phyloP scores from a whole-genome alignment of 306 rosid genomes.

The Trifolium repens region DNA sequence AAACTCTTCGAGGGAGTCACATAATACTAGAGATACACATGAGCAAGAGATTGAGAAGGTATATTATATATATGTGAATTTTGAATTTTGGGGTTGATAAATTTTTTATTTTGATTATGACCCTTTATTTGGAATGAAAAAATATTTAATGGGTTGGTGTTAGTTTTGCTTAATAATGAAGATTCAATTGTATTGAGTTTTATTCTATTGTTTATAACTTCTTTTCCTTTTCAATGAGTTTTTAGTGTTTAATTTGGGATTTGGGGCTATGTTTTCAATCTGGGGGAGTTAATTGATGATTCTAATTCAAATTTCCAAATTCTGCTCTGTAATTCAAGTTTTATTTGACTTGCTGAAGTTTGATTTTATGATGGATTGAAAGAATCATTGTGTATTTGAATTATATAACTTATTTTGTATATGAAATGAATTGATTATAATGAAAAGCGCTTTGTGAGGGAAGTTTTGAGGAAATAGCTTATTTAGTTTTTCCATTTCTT shows the following conservation, averaged over 20 bases:
- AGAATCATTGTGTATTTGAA: background rate
- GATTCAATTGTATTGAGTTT: background rate
- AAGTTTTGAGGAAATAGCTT: no score
- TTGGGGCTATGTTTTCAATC: conserved; percentile 29
- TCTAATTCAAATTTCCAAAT: conserved; percentile 21
- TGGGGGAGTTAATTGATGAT: conserved; percentile 21
- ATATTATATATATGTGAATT: background rate
- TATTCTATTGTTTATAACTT: background rate
- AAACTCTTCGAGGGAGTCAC: conserved; percentile 41
- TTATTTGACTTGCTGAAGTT: conserved; percentile 29
- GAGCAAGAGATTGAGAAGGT: conserved; percentile 38
- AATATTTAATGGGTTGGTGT: conserved; percentile 31
- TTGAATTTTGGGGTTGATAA: background rate
- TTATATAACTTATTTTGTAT: background rate
- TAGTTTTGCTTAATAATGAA: conserved; percentile 35
- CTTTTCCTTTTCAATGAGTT: background rate
- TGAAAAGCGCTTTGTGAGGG: background rate
- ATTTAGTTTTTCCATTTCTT: no score
- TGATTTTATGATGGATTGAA: conserved; percentile 3
- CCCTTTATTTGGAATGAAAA: conserved; percentile 36
- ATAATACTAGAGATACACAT: conserved; percentile 44
- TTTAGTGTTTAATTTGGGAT: conserved; percentile 26
- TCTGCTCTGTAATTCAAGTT: conserved; percentile 14
- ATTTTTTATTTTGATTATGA: conserved; percentile 24
- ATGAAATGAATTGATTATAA: background rate